These are phyloP conservation scores for Xylaria telfairii DNA, from an alignment of 495 filamentous ascomycete genomes.

Conservation along the genomic window DNA sequence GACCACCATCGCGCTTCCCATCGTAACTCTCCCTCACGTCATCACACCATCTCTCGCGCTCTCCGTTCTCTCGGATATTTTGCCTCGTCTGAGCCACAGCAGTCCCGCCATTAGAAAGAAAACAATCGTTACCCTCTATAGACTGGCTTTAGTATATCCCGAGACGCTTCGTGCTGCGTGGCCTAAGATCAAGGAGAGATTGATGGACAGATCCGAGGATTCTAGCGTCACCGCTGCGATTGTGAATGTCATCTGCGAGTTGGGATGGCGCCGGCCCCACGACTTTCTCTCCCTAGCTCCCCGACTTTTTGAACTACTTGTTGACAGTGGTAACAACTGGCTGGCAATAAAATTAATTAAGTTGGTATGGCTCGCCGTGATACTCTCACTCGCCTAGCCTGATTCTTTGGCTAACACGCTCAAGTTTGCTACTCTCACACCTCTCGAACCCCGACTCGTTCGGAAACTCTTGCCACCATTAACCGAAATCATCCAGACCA, in stretches of 20 bases:
- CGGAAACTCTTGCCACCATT: conserved; percentile 95
- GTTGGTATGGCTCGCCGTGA: conserved; percentile 62
- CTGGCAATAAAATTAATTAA: conserved; percentile 99
- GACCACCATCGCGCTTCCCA: conserved; percentile 80
- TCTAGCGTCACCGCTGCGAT: conserved; percentile 93
- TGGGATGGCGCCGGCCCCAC: conserved; percentile 90
- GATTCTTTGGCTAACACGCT: conserved; percentile 35
- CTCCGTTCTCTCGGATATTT: conserved; percentile 81
- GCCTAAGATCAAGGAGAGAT: conserved; percentile 93
- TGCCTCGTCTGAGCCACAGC: conserved; percentile 85
- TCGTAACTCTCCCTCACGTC: conserved; percentile 87
- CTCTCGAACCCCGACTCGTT: conserved; percentile 86
- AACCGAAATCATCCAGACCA: conserved; percentile 90
- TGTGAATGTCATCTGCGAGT: conserved; percentile 94
- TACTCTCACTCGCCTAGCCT: not conserved
- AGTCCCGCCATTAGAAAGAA: conserved; percentile 88
- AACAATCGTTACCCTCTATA: conserved; percentile 89
- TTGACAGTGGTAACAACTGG: conserved; percentile 97
- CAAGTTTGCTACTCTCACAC: conserved; percentile 93
- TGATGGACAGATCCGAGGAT: conserved; percentile 90
- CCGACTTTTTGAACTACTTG: conserved; percentile 86
- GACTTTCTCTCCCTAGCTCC: conserved; percentile 95
- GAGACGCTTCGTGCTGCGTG: conserved; percentile 90
- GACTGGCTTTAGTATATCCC: conserved; percentile 90
- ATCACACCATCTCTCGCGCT: conserved; percentile 89